Percentiles rank a stretch among this genome's conserved stretches.
Conservation (phyloP, 179 eudicot genomes). For the Kewa caespitosa region DNA sequence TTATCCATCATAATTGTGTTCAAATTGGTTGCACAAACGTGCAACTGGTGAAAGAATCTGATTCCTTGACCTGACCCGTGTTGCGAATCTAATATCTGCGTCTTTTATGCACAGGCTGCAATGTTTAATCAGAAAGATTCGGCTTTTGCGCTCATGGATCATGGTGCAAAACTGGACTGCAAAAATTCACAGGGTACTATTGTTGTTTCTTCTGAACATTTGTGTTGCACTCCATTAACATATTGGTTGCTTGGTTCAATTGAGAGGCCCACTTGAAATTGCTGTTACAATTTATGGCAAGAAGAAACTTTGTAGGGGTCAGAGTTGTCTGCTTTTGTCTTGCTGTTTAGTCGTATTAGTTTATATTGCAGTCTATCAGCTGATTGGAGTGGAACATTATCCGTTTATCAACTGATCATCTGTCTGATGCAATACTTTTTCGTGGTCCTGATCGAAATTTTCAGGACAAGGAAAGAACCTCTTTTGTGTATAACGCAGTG, state of each 20-base stretch:
- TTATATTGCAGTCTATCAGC: background rate
- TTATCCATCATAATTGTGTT: background rate
- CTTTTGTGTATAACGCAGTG: background rate
- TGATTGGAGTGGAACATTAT: background rate
- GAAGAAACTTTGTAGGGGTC: background rate
- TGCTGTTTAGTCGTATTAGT: background rate
- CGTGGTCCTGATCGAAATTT: background rate
- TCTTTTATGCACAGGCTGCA: slow-evolving; percentile 63
- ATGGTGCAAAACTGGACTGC: slow-evolving; percentile 75
- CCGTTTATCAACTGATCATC: background rate
- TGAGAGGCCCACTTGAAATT: background rate
- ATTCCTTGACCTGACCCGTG: background rate
- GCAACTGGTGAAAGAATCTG: background rate
- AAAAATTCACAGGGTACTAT: slow-evolving; percentile 76
- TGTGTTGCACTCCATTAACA: slow-evolving; percentile 3
- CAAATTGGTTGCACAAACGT: background rate
- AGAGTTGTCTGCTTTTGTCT: background rate
- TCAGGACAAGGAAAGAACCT: background rate
- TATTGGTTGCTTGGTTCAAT: background rate
- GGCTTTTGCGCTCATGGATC: slow-evolving; percentile 83
- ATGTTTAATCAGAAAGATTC: slow-evolving; percentile 87
- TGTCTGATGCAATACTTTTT: background rate
- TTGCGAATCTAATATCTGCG: background rate
- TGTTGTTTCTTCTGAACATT: background rate
- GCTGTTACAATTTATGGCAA: background rate